These are phyloP conservation scores for Conringia planisiliqua DNA, from an alignment of 345 rosid species.

Conservation along the genomic window DNA sequence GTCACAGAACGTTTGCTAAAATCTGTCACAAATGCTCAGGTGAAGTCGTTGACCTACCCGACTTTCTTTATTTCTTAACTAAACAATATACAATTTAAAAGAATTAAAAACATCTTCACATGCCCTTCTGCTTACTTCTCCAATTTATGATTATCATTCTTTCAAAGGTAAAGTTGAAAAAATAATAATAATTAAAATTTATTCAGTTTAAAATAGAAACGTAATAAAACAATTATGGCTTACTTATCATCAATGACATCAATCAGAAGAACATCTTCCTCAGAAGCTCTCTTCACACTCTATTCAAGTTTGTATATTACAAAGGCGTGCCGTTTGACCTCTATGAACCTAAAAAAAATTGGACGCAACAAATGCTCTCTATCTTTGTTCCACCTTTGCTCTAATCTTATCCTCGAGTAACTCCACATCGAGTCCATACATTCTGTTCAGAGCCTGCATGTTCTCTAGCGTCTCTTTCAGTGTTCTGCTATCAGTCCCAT, in stretches of 20 bases:
- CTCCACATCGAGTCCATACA: slow-evolving; percentile 85
- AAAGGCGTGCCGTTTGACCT: not conserved
- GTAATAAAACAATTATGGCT: slow-evolving; percentile 4
- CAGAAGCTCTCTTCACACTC: slow-evolving; percentile 9
- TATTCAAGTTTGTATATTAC: slow-evolving; percentile 16
- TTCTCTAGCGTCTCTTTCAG: slow-evolving; percentile 81
- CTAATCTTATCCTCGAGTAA: slow-evolving; percentile 76
- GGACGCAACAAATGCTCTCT: slow-evolving; percentile 22
- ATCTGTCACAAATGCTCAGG: no score
- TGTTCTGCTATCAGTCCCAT: slow-evolving; percentile 66
- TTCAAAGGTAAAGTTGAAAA: not conserved
- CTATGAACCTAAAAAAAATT: slow-evolving; percentile 12
- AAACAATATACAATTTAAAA: no score
- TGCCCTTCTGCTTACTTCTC: not conserved
- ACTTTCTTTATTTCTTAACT: no score
- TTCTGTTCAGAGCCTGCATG: slow-evolving; percentile 90
- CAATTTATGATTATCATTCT: not conserved
- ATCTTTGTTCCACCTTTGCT: slow-evolving; percentile 57
- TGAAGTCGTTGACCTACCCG: no score
- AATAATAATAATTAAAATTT: not conserved
- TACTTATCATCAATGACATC: not conserved
- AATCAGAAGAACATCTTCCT: not conserved
- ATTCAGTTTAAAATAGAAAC: not conserved
- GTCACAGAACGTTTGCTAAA: no score
- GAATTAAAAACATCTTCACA: not conserved